Conservation (phyloP, 2,329 filamentous ascomycete genomes). For the Epichloe sp. region DNA sequence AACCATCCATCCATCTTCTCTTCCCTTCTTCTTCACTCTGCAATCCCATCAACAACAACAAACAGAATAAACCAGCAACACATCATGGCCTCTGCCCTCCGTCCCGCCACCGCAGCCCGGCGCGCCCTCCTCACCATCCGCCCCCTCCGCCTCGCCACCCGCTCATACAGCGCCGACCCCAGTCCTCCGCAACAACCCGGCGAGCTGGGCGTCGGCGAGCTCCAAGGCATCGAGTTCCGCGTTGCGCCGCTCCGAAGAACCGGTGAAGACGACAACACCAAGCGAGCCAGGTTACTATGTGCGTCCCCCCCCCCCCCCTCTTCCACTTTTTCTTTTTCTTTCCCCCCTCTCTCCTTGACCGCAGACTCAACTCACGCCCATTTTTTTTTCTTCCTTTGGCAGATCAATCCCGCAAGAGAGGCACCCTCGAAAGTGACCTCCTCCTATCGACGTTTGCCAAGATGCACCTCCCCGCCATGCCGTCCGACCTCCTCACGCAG, state of each 20-base stretch:
- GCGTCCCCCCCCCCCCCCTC: slow-evolving; percentile 6
- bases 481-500: slow-evolving; percentile 56
- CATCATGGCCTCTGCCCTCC: slow-evolving; percentile 9
- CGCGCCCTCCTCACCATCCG: background rate
- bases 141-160: slow-evolving; percentile 3
- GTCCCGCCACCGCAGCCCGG: slow-evolving; percentile 7
- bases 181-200: background rate
- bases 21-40: background rate
- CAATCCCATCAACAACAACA: too few relatives aligned
- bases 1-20: background rate
- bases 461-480: slow-evolving; percentile 62
- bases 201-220: slow-evolving; percentile 73
- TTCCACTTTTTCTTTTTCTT: background rate
- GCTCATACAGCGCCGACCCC: background rate
- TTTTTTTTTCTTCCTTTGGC: background rate
- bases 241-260: slow-evolving; percentile 78
- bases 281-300: slow-evolving; percentile 71
- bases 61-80: background rate
- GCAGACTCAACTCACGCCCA: background rate
- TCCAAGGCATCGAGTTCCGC: slow-evolving; percentile 74
- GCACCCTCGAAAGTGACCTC: slow-evolving; percentile 89
- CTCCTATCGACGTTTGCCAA: slow-evolving; percentile 93
- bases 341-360: slow-evolving; percentile 3
- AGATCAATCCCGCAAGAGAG: slow-evolving; percentile 96
- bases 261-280: slow-evolving; percentile 75